Conservation (phyloP, 257 asterid genomes). For the Orobanche coerulescens region DNA sequence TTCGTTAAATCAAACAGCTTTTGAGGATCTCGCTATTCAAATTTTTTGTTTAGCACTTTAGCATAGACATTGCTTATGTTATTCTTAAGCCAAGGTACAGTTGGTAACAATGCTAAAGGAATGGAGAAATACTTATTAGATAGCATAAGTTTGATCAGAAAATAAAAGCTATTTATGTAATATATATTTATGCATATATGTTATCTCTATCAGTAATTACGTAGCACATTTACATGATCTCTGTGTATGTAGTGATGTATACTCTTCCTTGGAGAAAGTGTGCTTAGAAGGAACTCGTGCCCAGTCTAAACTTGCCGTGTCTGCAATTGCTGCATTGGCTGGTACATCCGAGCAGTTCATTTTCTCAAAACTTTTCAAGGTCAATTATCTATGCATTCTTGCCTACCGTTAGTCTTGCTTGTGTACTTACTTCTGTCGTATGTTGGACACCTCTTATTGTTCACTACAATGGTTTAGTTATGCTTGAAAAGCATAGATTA, state of each 20-base stretch:
- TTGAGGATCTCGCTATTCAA: background rate
- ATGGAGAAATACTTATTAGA: background rate
- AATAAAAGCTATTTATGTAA: background rate
- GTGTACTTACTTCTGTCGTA: slow-evolving; percentile 1
- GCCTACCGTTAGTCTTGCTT: slow-evolving; percentile 15
- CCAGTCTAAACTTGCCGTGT: slow-evolving; percentile 69
- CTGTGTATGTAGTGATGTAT: slow-evolving; percentile 47
- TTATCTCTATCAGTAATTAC: slow-evolving; percentile 12
- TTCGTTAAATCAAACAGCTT: background rate
- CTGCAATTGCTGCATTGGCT: slow-evolving; percentile 61
- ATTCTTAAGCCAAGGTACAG: background rate
- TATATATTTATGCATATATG: background rate
- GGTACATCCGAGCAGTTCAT: slow-evolving; percentile 40
- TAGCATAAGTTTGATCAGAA: background rate
- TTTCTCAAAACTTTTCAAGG: slow-evolving; percentile 65
- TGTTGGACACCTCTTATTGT: slow-evolving; percentile 4
- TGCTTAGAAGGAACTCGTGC: slow-evolving; percentile 71
- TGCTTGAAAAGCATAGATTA: background rate
- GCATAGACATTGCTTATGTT: background rate
- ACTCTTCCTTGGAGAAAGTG: slow-evolving; percentile 60
- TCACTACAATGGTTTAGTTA: background rate
- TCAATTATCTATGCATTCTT: slow-evolving; percentile 22
- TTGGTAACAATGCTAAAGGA: background rate
- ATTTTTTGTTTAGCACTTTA: background rate
- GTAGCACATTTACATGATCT: slow-evolving; percentile 13